phyloP scores from a whole-genome alignment of 2,329 filamentous ascomycete genomes.

The Cladosporium austrohemisphaericum region DNA sequence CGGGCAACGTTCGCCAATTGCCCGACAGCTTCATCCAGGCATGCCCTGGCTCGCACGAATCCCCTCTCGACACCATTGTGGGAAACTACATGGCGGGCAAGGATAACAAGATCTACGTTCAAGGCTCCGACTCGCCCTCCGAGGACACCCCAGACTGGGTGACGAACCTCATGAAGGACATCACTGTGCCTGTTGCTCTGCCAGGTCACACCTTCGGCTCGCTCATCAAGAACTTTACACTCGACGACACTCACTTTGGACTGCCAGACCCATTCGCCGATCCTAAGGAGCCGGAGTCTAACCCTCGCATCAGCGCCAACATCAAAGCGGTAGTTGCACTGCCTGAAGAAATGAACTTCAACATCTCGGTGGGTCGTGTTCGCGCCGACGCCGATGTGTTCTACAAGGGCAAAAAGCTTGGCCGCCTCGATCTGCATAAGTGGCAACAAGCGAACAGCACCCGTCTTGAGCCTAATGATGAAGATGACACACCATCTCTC shows the following conservation, averaged over 20 bases:
- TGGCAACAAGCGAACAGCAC: slow-evolving; percentile 85
- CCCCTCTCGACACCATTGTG: slow-evolving; percentile 79
- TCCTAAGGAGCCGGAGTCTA: slow-evolving; percentile 66
- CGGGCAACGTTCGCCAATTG: slow-evolving; percentile 68
- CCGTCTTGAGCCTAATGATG: slow-evolving; percentile 53
- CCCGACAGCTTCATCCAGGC: slow-evolving; percentile 67
- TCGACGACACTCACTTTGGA: slow-evolving; percentile 80
- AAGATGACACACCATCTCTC: slow-evolving; percentile 59
- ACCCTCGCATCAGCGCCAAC: slow-evolving; percentile 77
- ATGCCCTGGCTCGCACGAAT: slow-evolving; percentile 74
- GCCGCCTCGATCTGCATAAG: slow-evolving; percentile 70
- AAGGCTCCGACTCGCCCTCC: slow-evolving; percentile 66
- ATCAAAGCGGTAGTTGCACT: slow-evolving; percentile 74
- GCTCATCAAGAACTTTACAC: slow-evolving; percentile 80
- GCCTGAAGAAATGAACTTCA: slow-evolving; percentile 83
- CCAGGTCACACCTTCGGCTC: slow-evolving; percentile 77
- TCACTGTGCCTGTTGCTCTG: slow-evolving; percentile 80
- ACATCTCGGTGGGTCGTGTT: slow-evolving; percentile 72
- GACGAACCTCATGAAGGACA: slow-evolving; percentile 70
- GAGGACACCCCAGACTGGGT: slow-evolving; percentile 77
- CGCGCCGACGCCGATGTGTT: slow-evolving; percentile 75
- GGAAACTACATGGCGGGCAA: slow-evolving; percentile 77
- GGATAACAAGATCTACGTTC: slow-evolving; percentile 75
- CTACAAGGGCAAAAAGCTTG: slow-evolving; percentile 74
- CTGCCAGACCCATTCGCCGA: slow-evolving; percentile 78